A percentile compares a stretch with the other conserved stretches of the same genome.
These are phyloP conservation scores for Draba incana DNA, from an alignment of 345 rosid genomes.

Conservation along the genomic window DNA sequence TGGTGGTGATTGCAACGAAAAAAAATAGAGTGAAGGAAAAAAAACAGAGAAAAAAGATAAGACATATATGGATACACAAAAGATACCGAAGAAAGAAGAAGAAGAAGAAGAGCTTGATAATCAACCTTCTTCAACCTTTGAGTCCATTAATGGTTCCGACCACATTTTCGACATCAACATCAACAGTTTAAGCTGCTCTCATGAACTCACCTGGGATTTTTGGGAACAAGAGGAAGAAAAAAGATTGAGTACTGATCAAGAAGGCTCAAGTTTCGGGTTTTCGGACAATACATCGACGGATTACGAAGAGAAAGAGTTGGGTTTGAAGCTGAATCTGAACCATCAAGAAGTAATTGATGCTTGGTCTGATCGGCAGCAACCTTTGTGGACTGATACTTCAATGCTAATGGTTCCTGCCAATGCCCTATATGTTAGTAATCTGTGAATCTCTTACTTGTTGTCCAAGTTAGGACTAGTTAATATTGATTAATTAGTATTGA, in stretches of 20 bases:
- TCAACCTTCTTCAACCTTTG: slow-evolving; percentile 22
- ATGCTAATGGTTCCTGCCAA: slow-evolving; percentile 36
- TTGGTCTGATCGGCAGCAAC: slow-evolving; percentile 58
- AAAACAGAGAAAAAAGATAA: slow-evolving; percentile 41
- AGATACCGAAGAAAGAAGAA: slow-evolving; percentile 42
- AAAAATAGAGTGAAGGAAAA: slow-evolving; percentile 1
- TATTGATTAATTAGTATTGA: slow-evolving; percentile 1
- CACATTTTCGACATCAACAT: slow-evolving; percentile 31
- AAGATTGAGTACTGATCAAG: slow-evolving; percentile 37
- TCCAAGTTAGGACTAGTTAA: slow-evolving; percentile 14
- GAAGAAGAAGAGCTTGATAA: slow-evolving; percentile 35
- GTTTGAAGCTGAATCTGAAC: slow-evolving; percentile 67
- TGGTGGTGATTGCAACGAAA: slow-evolving; percentile 28
- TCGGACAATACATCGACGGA: slow-evolving; percentile 38
- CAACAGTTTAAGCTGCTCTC: slow-evolving; percentile 44
- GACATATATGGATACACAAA: slow-evolving; percentile 36
- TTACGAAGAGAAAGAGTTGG: slow-evolving; percentile 44
- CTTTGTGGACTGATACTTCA: slow-evolving; percentile 48
- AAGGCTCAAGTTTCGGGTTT: slow-evolving; percentile 39
- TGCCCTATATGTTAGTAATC: slow-evolving; percentile 53
- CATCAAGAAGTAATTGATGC: slow-evolving; percentile 76
- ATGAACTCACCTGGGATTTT: slow-evolving; percentile 34
- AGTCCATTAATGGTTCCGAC: slow-evolving; percentile 27
- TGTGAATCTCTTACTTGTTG: slow-evolving; percentile 22
- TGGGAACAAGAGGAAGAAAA: slow-evolving; percentile 39